A percentile compares a stretch with the other conserved stretches of the same genome.
Conservation (phyloP, 352 stramenopile species). For the Thraustotheca clavata region DNA sequence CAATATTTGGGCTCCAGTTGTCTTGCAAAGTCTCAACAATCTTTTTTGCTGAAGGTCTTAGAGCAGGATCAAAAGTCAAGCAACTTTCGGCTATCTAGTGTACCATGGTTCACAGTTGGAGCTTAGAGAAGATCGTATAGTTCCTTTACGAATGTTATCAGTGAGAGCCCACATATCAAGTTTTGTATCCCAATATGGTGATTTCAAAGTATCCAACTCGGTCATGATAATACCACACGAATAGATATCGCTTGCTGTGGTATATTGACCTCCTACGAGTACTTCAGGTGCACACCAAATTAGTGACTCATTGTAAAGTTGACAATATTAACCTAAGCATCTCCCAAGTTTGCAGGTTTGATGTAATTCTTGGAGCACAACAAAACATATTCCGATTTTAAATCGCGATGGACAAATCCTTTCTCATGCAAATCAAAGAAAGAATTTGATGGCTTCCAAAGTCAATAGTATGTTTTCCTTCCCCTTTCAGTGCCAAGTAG, state of each 20-base stretch:
- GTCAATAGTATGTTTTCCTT: neutral
- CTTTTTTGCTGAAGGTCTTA: neutral
- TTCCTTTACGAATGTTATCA: conserved; percentile 3
- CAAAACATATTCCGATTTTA: neutral
- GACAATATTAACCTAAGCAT: neutral
- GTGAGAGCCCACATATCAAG: conserved; percentile 2
- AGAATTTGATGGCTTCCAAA: neutral
- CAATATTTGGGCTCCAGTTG: neutral
- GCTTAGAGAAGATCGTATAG: neutral
- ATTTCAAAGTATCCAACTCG: conserved; percentile 6
- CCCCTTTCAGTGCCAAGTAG: neutral
- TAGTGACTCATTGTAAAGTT: conserved; percentile 2
- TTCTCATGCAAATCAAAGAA: neutral
- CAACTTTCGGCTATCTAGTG: neutral
- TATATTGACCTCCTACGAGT: neutral
- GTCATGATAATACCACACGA: conserved; percentile 14
- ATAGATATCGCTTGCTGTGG: conserved; percentile 10
- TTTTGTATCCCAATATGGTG: conserved; percentile 2
- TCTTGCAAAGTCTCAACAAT: neutral
- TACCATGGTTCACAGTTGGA: neutral
- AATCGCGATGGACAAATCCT: neutral
- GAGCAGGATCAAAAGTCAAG: neutral
- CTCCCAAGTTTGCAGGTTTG: conserved; percentile 3
- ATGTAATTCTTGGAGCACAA: neutral
- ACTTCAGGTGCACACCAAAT: conserved; percentile 8